Evolutionary conservation across 495 filamentous ascomycete genomes (phyloP).

Genomic region (Neurospora hispaniola): DNA sequence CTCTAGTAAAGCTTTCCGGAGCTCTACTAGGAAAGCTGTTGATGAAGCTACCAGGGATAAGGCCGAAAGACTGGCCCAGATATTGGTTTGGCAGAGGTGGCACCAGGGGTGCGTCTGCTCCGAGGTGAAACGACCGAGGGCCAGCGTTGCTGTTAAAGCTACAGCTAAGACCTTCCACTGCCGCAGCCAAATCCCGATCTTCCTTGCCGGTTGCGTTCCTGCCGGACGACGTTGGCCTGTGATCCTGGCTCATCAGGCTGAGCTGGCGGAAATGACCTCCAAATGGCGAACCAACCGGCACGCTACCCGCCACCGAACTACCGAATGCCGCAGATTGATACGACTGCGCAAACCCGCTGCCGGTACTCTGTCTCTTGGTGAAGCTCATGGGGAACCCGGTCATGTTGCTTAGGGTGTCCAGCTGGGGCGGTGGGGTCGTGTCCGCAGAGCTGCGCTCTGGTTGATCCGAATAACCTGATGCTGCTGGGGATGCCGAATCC

Average conservation of each 20-base stretch:
- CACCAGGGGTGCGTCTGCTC: constrained; percentile 73
- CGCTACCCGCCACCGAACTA: constrained; percentile 38
- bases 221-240: constrained; percentile 52
- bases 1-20: constrained; percentile 40
- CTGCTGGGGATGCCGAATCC: constrained; percentile 70
- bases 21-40: constrained; percentile 41
- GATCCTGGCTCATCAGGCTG: constrained; percentile 43
- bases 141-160: constrained; percentile 67
- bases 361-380: constrained; percentile 53
- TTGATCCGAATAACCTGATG: constrained; percentile 65
- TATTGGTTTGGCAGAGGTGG: constrained; percentile 70
- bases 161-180: constrained; percentile 80
- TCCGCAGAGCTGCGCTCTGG: constrained; percentile 60
- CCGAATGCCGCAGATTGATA: constrained; percentile 63
- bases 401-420: constrained; percentile 32
- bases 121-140: constrained; percentile 55
- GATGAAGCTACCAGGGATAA: constrained; percentile 28
- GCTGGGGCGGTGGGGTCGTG: constrained; percentile 58
- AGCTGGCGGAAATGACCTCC: constrained; percentile 42
- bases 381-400: constrained; percentile 35
- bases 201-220: constrained; percentile 54
- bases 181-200: constrained; percentile 76
- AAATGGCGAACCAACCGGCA: constrained; percentile 36
- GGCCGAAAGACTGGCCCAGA: constrained; percentile 34
- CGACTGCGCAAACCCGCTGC: constrained; percentile 66